Evolutionary conservation across 225 moss, liverwort and hornwort species (phyloP), one percentile per base, ranked within the genome.

Genomic region (Physcomitrium patens): DNA sequence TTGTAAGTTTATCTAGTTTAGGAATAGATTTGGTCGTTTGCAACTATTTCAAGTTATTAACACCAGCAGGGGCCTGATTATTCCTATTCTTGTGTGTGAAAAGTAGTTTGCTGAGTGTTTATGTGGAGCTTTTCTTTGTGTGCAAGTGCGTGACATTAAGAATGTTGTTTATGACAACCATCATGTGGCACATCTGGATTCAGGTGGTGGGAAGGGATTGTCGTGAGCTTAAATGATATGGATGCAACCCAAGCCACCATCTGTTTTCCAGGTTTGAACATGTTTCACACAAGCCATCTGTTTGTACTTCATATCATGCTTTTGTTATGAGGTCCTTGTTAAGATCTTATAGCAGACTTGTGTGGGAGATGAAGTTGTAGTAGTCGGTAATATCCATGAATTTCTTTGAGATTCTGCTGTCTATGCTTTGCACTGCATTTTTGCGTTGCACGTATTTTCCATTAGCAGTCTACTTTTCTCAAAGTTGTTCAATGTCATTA

Each of bases 161-260:
- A n/a, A 22, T 69, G 52, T 61, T 65, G 43, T 60, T 74, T 42
- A 27, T 67, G 60, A 17, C 58, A 41, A 37, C 52, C 58, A 60
- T 14, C 44, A 66, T 54, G 54, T 77, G 80, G 42, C 53, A 61
- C 66, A 60, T 69, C 19, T 70, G 70, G 60, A 27, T 75, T 45
- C 77, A 86, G 86, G 74, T 96, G 95, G 95, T 96, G 95, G 95
- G 96, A 96, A 85, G 96, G 96, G 77, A 70, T 93, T 68, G 86
- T 96, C 7, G 85, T 85, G 79, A 78, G 76, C 63, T 63, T 93
- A n/a, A 89, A 90, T 74, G 89, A 91, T 41, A 73, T 87, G 65
- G 91, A 93, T 78, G 81, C 87, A 22, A 86, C 77, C 80, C 93
- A 96, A 82, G 83, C 87, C 71, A 93, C 93, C 24, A 77, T 96